A percentile compares a stretch with the other conserved stretches of the same genome.
These are phyloP conservation scores for Rhizophagus sp. DNA, from an alignment of 192 early-diverging fungal species.

Conservation along the genomic window DNA sequence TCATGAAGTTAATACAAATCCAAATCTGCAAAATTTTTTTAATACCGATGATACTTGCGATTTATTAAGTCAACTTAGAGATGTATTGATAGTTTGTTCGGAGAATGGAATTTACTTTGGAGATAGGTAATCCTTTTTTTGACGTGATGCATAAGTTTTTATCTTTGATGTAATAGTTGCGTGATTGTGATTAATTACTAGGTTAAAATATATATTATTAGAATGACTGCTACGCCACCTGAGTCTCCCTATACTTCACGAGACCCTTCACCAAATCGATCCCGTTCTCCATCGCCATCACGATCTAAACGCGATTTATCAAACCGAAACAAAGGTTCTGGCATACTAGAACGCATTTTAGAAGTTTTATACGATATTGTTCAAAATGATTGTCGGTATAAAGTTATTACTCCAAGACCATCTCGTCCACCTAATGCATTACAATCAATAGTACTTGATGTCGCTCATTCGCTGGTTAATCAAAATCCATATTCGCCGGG, in stretches of 20 bases:
- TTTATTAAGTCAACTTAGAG: conserved; percentile 27
- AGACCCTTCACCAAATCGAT: conserved; percentile 25
- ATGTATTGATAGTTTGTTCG: conserved; percentile 23
- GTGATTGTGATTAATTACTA: background rate
- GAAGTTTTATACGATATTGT: conserved; percentile 50
- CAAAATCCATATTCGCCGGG: conserved; percentile 34
- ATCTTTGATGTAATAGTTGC: background rate
- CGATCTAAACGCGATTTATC: background rate
- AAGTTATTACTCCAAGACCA: conserved; percentile 44
- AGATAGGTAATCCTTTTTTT: conserved; percentile 9
- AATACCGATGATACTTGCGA: conserved; percentile 25
- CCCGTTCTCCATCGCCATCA: conserved; percentile 20
- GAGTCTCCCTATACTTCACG: conserved; percentile 25
- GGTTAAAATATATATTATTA: background rate
- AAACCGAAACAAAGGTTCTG: background rate
- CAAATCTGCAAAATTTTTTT: background rate
- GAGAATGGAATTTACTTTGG: conserved; percentile 23
- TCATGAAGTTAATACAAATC: background rate
- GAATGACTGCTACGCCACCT: conserved; percentile 15
- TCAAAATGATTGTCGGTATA: conserved; percentile 58
- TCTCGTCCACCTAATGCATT: conserved; percentile 52
- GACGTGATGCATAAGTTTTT: background rate
- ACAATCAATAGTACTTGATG: conserved; percentile 52
- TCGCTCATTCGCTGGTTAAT: conserved; percentile 41
- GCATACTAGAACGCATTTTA: conserved; percentile 43